phyloP scores from a whole-genome alignment of 108 stramenopile species.

The Mayamaea pseudoterrestris region DNA sequence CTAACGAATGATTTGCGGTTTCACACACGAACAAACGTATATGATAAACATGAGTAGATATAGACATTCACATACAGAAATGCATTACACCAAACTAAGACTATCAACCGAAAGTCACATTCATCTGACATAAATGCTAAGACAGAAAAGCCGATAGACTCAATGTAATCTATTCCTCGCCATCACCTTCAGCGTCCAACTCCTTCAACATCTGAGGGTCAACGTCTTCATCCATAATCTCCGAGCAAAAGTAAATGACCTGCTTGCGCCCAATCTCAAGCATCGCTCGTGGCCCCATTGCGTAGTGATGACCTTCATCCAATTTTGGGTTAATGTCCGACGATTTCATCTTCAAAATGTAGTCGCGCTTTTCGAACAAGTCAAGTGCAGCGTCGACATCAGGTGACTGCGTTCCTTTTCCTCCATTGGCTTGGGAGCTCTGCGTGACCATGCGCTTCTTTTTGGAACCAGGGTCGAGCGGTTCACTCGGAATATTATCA shows the following conservation, averaged over 20 bases:
- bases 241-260: constrained; percentile 69
- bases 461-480: constrained; percentile 35
- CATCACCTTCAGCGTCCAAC: constrained; percentile 64
- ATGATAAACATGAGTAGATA: no score
- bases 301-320: no score
- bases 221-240: constrained; percentile 63
- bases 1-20: no score
- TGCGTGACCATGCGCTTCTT: constrained; percentile 10
- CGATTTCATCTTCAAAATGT: constrained; percentile 26
- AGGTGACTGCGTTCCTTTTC: constrained; percentile 25
- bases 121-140: no score
- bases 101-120: no score
- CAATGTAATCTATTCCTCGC: constrained; percentile 25
- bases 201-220: constrained; percentile 81
- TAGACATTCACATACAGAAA: no score
- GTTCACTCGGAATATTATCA: constrained; percentile 64
- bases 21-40: no score
- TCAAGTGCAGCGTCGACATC: constrained; percentile 62
- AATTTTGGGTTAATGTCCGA: constrained; percentile 42
- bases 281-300: constrained; percentile 73
- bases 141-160: no score
- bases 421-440: not conserved
- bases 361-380: constrained; percentile 60
- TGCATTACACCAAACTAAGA: no score
- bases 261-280: constrained; percentile 77